Evolutionary conservation across 2,329 filamentous ascomycete genomes (phyloP), one percentile per base, ranked within the genome.

Genomic region (Pyrenophora graminea): DNA sequence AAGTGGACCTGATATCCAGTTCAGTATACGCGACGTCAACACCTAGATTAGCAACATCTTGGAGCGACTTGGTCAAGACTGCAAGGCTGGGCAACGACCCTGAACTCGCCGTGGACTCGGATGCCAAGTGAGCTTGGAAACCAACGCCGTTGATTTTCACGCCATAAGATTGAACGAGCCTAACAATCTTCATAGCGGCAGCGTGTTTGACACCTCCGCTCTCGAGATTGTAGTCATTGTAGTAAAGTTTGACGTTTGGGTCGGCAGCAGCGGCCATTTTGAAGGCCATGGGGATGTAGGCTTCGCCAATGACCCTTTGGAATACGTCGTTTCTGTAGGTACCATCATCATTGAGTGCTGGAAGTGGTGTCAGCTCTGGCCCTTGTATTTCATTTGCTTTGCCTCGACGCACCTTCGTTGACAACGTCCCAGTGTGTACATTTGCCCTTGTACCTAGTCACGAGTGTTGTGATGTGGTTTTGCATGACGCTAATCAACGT

Each of bases 221-320:
- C 68, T 86, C 85, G 56, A 85, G 80, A 73, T 84, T 86, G 76
- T 86, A 87, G 69, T 85, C 82, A 65, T 85, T 85, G 72, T 82
- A 82, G 67, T 82, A 85, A 37, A 87, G 76, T 75, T 85, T 85
- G 25, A 82, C 77, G 17, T 72, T 62, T 1, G 83, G 80, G 59
- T 86, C 83, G 2, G 82, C 82, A 7, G 76, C 75, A n/a, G 77
- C 77, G 3, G 83, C 84, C 1, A 82, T 77, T 17, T 62, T 69
- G 74, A 86, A 86, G 7, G 84, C 80, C 39, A 85, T 76, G 6
- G 78, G 74, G 45, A 87, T 76, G 70, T 80, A 87, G 39, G 78
- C 76, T 19, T 80, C 78, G 30, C 83, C 82, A 21, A 86, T 79
- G 27, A 79, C 77, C 32, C 76, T 70, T 67, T 79, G 79, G 68